These are phyloP conservation scores for Eucalyptus marginata DNA, from an alignment of 345 rosid species.

Conservation along the genomic window DNA sequence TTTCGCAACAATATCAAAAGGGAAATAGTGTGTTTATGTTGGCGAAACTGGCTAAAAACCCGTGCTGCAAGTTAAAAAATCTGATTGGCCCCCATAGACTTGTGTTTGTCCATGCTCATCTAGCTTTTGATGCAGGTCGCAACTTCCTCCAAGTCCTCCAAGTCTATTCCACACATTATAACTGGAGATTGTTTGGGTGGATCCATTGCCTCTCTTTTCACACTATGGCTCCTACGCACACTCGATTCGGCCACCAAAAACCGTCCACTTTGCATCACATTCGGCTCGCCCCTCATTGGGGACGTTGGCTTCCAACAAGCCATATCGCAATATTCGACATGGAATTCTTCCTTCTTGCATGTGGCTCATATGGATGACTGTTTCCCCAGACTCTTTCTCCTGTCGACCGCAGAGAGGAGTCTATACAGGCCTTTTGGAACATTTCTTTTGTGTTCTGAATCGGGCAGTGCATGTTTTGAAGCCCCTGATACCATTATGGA, in stretches of 20 bases:
- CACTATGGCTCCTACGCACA: constrained; percentile 38
- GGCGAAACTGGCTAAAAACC: not conserved
- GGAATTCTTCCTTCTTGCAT: constrained; percentile 51
- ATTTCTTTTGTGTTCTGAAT: constrained; percentile 27
- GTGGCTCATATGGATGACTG: constrained; percentile 24
- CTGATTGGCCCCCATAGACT: not conserved
- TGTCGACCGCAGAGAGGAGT: not conserved
- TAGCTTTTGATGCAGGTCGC: not conserved
- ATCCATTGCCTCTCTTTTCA: constrained; percentile 56
- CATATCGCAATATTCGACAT: constrained; percentile 6
- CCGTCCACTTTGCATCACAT: constrained; percentile 59
- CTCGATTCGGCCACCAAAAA: not conserved
- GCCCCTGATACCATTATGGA: constrained; percentile 21
- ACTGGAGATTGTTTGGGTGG: constrained; percentile 64
- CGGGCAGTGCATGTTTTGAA: constrained; percentile 30
- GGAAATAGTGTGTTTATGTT: not conserved
- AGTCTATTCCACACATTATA: constrained; percentile 12
- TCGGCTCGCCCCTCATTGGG: constrained; percentile 52
- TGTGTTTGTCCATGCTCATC: not conserved
- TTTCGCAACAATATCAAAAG: not conserved
- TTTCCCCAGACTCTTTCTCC: constrained; percentile 8
- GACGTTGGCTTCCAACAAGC: constrained; percentile 20
- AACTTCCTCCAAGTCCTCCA: not conserved
- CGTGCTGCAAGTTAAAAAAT: not conserved
- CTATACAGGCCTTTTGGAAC: constrained; percentile 44